Conservation (phyloP, 2,329 filamentous ascomycete species). For the Berkeleyomyces basicola region DNA sequence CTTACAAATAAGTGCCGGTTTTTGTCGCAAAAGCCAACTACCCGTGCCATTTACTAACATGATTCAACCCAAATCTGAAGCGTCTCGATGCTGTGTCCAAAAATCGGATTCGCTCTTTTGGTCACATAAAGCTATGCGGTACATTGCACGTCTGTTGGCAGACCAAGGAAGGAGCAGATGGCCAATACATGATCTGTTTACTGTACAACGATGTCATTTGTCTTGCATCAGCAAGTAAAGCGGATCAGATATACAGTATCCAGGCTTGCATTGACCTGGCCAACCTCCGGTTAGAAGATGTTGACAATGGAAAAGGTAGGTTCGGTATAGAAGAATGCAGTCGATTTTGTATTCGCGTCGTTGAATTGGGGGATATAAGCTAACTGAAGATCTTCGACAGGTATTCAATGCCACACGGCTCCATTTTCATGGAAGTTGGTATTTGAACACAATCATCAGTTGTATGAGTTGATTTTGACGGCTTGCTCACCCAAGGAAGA, state of each 20-base stretch:
- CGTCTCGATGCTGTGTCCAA: constrained; percentile 36
- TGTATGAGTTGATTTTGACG: constrained; percentile 75
- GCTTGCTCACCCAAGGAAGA: constrained; percentile 73
- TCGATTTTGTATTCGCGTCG: constrained; percentile 1
- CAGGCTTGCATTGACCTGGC: constrained; percentile 56
- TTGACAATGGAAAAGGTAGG: constrained; percentile 59
- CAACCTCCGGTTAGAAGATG: constrained; percentile 49
- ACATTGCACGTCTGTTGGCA: constrained; percentile 74
- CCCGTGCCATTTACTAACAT: background rate
- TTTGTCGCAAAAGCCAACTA: background rate
- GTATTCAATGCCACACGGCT: constrained; percentile 71
- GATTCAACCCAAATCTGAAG: constrained; percentile 18
- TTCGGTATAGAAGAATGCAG: background rate
- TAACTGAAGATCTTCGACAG: constrained; percentile 28
- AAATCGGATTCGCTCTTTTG: constrained; percentile 60
- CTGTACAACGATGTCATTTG: constrained; percentile 71
- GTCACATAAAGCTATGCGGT: constrained; percentile 67
- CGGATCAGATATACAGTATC: constrained; percentile 53
- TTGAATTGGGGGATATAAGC: background rate
- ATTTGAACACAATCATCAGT: constrained; percentile 59
- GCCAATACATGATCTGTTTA: constrained; percentile 69
- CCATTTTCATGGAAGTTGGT: constrained; percentile 84
- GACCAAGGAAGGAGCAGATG: constrained; percentile 46
- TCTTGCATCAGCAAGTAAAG: constrained; percentile 49
- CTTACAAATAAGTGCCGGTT: background rate